Evolutionary conservation across 2,329 filamentous ascomycete species (phyloP), one percentile per base, ranked within the genome.

Genomic region (Cladosporium velox): DNA sequence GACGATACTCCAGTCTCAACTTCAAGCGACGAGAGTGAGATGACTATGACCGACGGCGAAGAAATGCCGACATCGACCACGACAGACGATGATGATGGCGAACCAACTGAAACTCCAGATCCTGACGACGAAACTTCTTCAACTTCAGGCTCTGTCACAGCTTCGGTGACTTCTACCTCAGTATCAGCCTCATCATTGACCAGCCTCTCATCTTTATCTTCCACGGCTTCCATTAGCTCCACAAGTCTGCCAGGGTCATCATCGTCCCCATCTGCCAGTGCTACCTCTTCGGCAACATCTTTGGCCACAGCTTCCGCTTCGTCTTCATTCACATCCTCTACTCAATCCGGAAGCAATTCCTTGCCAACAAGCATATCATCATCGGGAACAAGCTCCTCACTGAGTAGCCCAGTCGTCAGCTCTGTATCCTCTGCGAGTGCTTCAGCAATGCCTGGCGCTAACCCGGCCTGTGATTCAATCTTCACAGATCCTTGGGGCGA

Each of bases 401-500:
- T 21, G 18, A n/a, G 38, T 30, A 58, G 26, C 28, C 26, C 38
- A 1, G 5, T 12, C 10, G 41, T 41, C 18, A 65, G 38, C 44
- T 30, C 63, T 11, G n/a, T 28, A 30, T 12, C 28, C 18, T 59
- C 62, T 11, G 41, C 63, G 52, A 65, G 47, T 32, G 47, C 47
- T 14, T 57, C 28, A 26, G 15, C 54, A 30, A 32, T 51, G 28
- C 34, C 51, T 21, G 28, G 52, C 6, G 28, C 24, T 12, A 28
- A 32, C 7, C 63, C 63, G 6, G 32, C 35, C 12, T 65, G 63
- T 18, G 55, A 65, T 26, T 51, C 38, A 3, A 38, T 30, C 30
- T 59, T 59, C 41, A 65, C 26, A 18, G 55, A 59, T 52, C 63
- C 63, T 28, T 38, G 15, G 15, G 63, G 63, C 32, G 41, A 59